Percentiles rank a stretch among this genome's conserved stretches.
Evolutionary conservation across 1,284 basidiomycete genomes (phyloP).

Genomic region (Leccinum subrobustum): DNA sequence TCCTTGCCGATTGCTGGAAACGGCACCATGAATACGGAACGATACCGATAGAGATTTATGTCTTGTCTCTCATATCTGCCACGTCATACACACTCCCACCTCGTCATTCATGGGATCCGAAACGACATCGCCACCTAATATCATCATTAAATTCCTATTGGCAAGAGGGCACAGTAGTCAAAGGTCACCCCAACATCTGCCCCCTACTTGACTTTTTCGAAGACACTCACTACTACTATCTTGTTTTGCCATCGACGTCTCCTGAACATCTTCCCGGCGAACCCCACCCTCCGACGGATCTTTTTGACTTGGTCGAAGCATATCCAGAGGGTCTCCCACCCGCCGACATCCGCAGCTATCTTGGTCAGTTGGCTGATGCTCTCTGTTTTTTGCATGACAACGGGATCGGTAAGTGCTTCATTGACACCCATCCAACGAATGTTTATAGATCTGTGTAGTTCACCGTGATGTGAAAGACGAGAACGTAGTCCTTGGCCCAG

Average conservation of each 20-base stretch:
- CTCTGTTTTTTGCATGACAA: conserved; percentile 88
- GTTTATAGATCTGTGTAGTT: conserved; percentile 48
- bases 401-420: conserved; percentile 66
- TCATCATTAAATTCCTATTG: conserved; percentile 44
- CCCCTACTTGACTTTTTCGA: conserved; percentile 97
- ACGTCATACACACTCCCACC: conserved; percentile 72
- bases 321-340: conserved; percentile 85
- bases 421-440: conserved; percentile 5
- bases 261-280: conserved; percentile 54
- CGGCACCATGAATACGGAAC: conserved; percentile 93
- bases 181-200: conserved; percentile 53
- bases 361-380: conserved; percentile 94
- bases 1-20: conserved; percentile 99
- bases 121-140: conserved; percentile 35
- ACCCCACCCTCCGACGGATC: conserved; percentile 67
- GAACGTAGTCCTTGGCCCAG: conserved; percentile 82
- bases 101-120: conserved; percentile 79
- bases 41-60: conserved; percentile 98
- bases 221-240: conserved; percentile 95
- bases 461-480: conserved; percentile 99
- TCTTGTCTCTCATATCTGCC: conserved; percentile 87
- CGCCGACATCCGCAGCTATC: conserved; percentile 76
- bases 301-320: conserved; percentile 94
- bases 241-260: conserved; percentile 73
- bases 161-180: conserved; percentile 64